Evolutionary conservation across 345 rosid species (phyloP).

Genomic region (Gossypium bickii): DNA sequence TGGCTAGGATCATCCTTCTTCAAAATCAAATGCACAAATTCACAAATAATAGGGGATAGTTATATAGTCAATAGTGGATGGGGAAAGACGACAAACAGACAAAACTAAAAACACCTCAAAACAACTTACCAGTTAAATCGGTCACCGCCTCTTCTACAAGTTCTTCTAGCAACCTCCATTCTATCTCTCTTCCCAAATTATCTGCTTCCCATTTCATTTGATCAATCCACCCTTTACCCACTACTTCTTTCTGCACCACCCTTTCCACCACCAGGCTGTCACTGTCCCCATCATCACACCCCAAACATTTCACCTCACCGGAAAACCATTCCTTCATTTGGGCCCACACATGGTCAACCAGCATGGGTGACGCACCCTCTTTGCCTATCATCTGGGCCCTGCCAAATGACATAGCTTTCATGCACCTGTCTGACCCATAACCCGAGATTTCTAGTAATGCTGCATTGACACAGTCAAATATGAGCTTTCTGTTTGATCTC

Average conservation of each 20-base stretch:
- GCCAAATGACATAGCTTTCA: constrained; percentile 24
- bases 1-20: constrained; percentile 13
- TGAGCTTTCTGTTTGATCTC: constrained; percentile 58
- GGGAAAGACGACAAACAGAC: neutral
- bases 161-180: constrained; percentile 59
- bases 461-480: constrained; percentile 68
- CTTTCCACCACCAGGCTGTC: constrained; percentile 62
- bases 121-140: constrained; percentile 39
- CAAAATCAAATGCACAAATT: constrained; percentile 25
- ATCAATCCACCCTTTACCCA: constrained; percentile 62
- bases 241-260: constrained; percentile 66
- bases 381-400: constrained; percentile 14
- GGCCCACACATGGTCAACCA: constrained; percentile 64
- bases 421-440: constrained; percentile 26
- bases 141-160: constrained; percentile 75
- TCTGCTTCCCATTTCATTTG: constrained; percentile 50
- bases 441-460: constrained; percentile 48
- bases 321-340: constrained; percentile 60
- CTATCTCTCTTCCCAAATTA: constrained; percentile 51
- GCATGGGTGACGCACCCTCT: constrained; percentile 24
- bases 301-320: constrained; percentile 27
- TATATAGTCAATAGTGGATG: neutral
- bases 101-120: constrained; percentile 12
- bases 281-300: constrained; percentile 44
- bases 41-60: constrained; percentile 15